Percentiles rank a stretch among this genome's conserved stretches.
Evolutionary conservation across 257 asterid genomes (phyloP).

Genomic region (Solanum phureja): DNA sequence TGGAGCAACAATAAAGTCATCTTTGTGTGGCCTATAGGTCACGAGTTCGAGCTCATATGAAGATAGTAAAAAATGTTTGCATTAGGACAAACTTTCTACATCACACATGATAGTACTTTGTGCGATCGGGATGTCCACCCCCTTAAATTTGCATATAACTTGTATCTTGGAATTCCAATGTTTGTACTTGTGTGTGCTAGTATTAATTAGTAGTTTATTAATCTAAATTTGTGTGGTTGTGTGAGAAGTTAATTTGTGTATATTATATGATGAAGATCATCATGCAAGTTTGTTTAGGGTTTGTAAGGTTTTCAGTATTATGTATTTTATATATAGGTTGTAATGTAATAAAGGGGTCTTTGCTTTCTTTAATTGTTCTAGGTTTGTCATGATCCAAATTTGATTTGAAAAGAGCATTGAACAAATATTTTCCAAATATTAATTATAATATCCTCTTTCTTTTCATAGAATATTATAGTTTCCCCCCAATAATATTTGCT

Average conservation of each 20-base stretch:
- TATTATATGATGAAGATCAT: not conserved
- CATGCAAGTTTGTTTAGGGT: constrained; percentile 6
- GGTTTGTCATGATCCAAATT: not conserved
- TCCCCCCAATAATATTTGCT: not conserved
- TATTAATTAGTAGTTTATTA: not conserved
- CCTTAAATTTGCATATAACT: not conserved
- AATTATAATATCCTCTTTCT: not conserved
- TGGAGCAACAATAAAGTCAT: not conserved
- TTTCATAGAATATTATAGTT: not conserved
- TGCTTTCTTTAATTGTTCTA: not conserved
- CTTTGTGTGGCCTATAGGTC: not conserved
- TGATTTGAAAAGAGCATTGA: not conserved
- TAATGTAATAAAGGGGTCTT: not conserved
- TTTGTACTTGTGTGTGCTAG: not conserved
- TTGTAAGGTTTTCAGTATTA: not conserved
- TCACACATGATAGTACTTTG: not conserved
- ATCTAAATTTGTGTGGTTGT: not conserved
- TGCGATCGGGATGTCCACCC: not conserved
- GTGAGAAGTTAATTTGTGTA: not conserved
- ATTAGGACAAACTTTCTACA: not conserved
- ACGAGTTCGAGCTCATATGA: not conserved
- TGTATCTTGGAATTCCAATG: not conserved
- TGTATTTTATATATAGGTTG: not conserved
- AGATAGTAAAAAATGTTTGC: accelerated
- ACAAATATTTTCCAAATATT: not conserved